These are phyloP conservation scores for Alternaria arborescens DNA, from an alignment of 2,329 filamentous ascomycete species.

Conservation along the genomic window DNA sequence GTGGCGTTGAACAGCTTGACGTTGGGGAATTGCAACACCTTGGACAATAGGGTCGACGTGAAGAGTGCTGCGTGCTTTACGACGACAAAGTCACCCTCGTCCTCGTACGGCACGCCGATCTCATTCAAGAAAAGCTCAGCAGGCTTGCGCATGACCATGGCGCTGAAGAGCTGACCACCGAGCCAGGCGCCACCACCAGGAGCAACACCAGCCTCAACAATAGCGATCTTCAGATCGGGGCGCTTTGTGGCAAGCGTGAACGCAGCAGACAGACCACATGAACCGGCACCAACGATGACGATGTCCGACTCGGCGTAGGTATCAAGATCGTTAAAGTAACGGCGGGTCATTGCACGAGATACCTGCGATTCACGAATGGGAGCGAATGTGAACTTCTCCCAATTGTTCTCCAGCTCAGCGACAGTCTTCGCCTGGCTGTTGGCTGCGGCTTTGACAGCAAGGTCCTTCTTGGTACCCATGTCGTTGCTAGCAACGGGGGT, in stretches of 20 bases:
- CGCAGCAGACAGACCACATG: slow-evolving; percentile 84
- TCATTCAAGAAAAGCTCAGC: slow-evolving; percentile 85
- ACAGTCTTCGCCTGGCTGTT: slow-evolving; percentile 63
- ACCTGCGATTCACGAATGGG: slow-evolving; percentile 93
- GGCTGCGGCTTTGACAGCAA: slow-evolving; percentile 59
- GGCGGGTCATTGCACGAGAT: slow-evolving; percentile 89
- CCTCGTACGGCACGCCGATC: slow-evolving; percentile 84
- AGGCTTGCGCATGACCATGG: slow-evolving; percentile 95
- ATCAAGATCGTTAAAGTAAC: slow-evolving; percentile 92
- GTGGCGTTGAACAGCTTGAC: slow-evolving; percentile 98
- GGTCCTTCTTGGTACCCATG: slow-evolving; percentile 46
- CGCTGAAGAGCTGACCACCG: slow-evolving; percentile 91
- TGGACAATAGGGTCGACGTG: slow-evolving; percentile 84
- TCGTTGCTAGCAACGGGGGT: slow-evolving; percentile 37
- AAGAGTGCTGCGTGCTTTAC: slow-evolving; percentile 95
- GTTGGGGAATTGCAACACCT: slow-evolving; percentile 85
- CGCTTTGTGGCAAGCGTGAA: slow-evolving; percentile 85
- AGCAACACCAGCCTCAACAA: slow-evolving; percentile 86
- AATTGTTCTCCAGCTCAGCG: slow-evolving; percentile 75
- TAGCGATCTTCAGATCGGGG: slow-evolving; percentile 89
- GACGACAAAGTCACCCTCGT: slow-evolving; percentile 87
- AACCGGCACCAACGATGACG: slow-evolving; percentile 90
- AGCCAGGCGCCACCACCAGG: slow-evolving; percentile 90
- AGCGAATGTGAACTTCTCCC: slow-evolving; percentile 82
- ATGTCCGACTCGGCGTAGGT: slow-evolving; percentile 90